Evolutionary conservation across 441 rosid species (phyloP), one percentile per base, ranked within the genome.

Genomic region (Hura crepitans): DNA sequence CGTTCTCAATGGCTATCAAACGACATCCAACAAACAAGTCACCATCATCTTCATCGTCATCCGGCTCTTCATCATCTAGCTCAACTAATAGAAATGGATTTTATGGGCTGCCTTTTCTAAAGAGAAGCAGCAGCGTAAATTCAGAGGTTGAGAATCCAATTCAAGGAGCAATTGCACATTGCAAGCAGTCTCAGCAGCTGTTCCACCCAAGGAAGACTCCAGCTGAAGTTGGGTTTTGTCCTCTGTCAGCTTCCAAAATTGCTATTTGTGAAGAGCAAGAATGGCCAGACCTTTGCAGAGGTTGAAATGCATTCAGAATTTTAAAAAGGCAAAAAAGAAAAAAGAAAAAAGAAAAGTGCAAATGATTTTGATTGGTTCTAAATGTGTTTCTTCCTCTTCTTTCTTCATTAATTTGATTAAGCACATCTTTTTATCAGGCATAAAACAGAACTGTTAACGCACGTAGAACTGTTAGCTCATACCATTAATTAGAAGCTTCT

Each of bases 151-250:
- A 95, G 76, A 84, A 81, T 74, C 88, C 95, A 74, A 89, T 95
- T 31, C 87, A 88, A 68, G 97, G 92, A 75, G 99, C 99, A 2
- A 95, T 95, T 65, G 95, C 93, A 81, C 96, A 95, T 71, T 95
- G 99, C 76, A 89, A 92, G 71, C 85, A 80, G 63, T 90, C 97
- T 64, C 89, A 84, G 71, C 75, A 85, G 78, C 72, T 75, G 65
- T 77, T 79, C 65, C 78, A 72, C 45, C 66, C 89, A 27, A 79
- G 82, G 72, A 87, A 77, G 68, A 70, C 69, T 55, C 69, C 71
- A 13, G 72, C 75, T 53, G 91, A 85, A 67, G 81, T 78, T 39
- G 88, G 88, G 59, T 85, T 86, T 35, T 85, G 84, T 75, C 77
- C 92, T 10, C 68, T 85, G 55, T 78, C 93, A 43, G 74, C 85